These are phyloP conservation scores for Microcera coccophila DNA, from an alignment of 2,329 filamentous ascomycete species.

Conservation along the genomic window DNA sequence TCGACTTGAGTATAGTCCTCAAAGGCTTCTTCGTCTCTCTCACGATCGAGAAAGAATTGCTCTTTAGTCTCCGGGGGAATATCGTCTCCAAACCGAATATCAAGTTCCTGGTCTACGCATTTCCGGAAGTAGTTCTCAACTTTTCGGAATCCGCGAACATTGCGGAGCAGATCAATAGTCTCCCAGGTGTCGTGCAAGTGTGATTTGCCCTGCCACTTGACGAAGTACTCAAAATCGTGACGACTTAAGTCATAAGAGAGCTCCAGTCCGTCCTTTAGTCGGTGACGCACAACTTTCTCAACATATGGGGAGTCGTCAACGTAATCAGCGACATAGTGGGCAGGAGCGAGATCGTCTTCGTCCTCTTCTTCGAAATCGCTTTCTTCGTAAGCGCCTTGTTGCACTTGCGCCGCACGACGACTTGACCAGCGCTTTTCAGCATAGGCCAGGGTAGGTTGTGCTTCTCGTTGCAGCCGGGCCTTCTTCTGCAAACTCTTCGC, in stretches of 20 bases:
- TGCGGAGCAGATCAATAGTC: slow-evolving; percentile 66
- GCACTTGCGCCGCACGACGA: slow-evolving; percentile 74
- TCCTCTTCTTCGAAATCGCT: slow-evolving; percentile 63
- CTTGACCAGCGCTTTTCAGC: slow-evolving; percentile 90
- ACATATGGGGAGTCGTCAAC: slow-evolving; percentile 82
- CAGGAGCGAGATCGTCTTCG: slow-evolving; percentile 53
- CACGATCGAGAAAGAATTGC: slow-evolving; percentile 91
- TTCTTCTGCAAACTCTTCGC: slow-evolving; percentile 69
- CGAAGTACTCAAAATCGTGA: slow-evolving; percentile 83
- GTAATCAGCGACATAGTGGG: slow-evolving; percentile 64
- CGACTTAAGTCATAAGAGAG: slow-evolving; percentile 54
- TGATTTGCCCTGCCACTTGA: slow-evolving; percentile 96
- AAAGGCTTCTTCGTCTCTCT: slow-evolving; percentile 82
- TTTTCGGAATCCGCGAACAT: slow-evolving; percentile 80
- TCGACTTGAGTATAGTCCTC: slow-evolving; percentile 91
- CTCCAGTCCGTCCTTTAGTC: slow-evolving; percentile 65
- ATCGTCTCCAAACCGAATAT: slow-evolving; percentile 70
- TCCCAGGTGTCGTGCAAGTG: slow-evolving; percentile 98
- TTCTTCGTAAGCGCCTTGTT: slow-evolving; percentile 61
- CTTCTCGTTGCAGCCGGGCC: slow-evolving; percentile 68
- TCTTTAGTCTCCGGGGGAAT: slow-evolving; percentile 81
- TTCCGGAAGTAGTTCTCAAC: slow-evolving; percentile 95
- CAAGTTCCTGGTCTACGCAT: slow-evolving; percentile 73
- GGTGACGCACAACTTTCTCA: slow-evolving; percentile 86
- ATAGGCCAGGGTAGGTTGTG: slow-evolving; percentile 61